These are phyloP conservation scores for Cydonia oblonga DNA, from an alignment of 331 rosid species.

Conservation along the genomic window DNA sequence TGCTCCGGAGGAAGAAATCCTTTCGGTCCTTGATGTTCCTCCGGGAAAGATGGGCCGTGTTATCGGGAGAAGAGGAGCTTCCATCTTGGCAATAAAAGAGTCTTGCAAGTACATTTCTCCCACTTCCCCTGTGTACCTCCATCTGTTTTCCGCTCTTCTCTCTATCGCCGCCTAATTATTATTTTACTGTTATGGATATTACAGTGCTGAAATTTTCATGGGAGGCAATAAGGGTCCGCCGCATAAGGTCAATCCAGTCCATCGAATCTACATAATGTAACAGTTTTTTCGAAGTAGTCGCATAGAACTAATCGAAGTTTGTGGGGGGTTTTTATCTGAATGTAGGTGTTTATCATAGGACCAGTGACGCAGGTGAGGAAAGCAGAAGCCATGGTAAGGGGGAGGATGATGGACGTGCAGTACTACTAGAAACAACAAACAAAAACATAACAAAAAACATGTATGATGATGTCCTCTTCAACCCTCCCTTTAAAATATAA, in stretches of 20 bases:
- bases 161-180: background rate
- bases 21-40: constrained; percentile 81
- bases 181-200: background rate
- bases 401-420: constrained; percentile 52
- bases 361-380: constrained; percentile 83
- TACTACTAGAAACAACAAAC: constrained; percentile 18
- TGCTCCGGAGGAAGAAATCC: constrained; percentile 78
- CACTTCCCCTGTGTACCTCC: background rate
- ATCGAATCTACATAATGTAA: background rate
- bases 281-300: background rate
- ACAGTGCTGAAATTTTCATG: constrained; percentile 82
- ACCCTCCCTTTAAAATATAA: background rate
- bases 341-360: constrained; percentile 82
- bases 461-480: constrained; percentile 4
- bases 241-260: constrained; percentile 59
- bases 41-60: constrained; percentile 79
- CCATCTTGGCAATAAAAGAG: constrained; percentile 68
- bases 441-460: background rate
- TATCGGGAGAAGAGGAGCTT: constrained; percentile 73
- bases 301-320: background rate
- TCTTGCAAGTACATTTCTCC: constrained; percentile 56
- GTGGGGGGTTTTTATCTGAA: background rate
- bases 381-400: constrained; percentile 93
- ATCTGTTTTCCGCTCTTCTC: background rate
- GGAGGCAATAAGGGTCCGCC: constrained; percentile 92